Evolutionary conservation across 176 grass and related monocot species (phyloP).

Genomic region (Lolium multiflorum): DNA sequence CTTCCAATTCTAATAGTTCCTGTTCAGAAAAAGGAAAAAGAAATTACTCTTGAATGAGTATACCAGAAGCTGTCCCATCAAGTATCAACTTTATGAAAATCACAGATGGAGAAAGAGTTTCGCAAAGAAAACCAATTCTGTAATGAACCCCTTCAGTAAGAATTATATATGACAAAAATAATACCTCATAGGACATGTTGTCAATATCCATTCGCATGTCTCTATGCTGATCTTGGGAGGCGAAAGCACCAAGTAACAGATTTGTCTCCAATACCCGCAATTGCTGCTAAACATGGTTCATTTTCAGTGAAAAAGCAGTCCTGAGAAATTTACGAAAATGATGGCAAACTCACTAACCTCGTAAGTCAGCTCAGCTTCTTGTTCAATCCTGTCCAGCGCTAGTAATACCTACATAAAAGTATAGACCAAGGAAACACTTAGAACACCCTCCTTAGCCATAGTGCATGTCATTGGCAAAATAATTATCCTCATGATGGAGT

Average conservation of each 20-base stretch:
- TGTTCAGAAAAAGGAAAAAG: constrained; percentile 43
- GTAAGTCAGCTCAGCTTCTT: constrained; percentile 55
- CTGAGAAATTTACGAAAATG: constrained; percentile 17
- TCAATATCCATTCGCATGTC: constrained; percentile 91
- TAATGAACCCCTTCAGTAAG: constrained; percentile 11
- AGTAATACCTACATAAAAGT: constrained; percentile 53
- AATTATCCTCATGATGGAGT: neutral
- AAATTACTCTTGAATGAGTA: neutral
- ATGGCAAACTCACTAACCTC: constrained; percentile 57
- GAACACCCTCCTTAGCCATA: neutral
- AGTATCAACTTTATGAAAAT: neutral
- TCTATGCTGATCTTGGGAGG: constrained; percentile 67
- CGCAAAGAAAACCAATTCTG: constrained; percentile 11
- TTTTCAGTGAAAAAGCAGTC: constrained; percentile 39
- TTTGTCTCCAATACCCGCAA: constrained; percentile 62
- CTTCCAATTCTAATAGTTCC: constrained; percentile 85
- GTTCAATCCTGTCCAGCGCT: constrained; percentile 76
- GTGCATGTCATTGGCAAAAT: neutral
- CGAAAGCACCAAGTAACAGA: constrained; percentile 52
- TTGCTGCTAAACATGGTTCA: constrained; percentile 57
- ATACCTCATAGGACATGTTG: constrained; percentile 95
- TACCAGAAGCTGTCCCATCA: neutral
- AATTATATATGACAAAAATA: constrained; percentile 21
- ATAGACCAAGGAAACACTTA: neutral
- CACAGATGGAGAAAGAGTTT: constrained; percentile 17